Evolutionary conservation across 2,329 filamentous ascomycete genomes (phyloP).

Genomic region (Cladosporium sp.): DNA sequence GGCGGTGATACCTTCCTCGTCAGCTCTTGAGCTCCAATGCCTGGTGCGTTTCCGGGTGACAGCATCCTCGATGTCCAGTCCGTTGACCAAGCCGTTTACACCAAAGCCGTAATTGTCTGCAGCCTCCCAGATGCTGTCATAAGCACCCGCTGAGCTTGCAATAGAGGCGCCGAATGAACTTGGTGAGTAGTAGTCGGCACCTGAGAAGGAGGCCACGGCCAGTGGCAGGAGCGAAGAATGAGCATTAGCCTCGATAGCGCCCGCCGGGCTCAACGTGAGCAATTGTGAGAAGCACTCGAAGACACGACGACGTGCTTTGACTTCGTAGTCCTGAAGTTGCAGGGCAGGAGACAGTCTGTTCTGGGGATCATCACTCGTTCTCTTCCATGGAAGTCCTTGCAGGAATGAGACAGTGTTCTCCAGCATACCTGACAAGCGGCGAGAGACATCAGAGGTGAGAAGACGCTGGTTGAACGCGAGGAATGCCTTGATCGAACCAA

Average conservation of each 20-base stretch:
- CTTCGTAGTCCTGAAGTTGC: constrained; percentile 84
- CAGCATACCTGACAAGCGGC: constrained; percentile 88
- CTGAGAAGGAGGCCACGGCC: constrained; percentile 87
- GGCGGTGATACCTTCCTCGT: constrained; percentile 67
- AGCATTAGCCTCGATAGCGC: constrained; percentile 79
- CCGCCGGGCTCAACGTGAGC: constrained; percentile 81
- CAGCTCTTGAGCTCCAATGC: constrained; percentile 47
- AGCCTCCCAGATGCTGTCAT: constrained; percentile 94
- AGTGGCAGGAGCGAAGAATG: constrained; percentile 90
- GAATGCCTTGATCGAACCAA: constrained; percentile 89
- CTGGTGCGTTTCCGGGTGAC: constrained; percentile 63
- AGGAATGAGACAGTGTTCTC: constrained; percentile 91
- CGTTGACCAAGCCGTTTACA: constrained; percentile 79
- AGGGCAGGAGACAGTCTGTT: constrained; percentile 82
- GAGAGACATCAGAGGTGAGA: constrained; percentile 90
- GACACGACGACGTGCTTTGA: constrained; percentile 90
- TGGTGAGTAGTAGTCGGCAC: constrained; percentile 83
- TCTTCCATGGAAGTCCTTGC: constrained; percentile 79
- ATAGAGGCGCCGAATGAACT: constrained; percentile 88
- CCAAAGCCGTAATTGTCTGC: constrained; percentile 94
- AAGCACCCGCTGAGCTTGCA: constrained; percentile 82
- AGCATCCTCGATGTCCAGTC: constrained; percentile 71
- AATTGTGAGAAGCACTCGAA: constrained; percentile 94
- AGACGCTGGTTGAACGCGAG: constrained; percentile 90
- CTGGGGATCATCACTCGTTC: constrained; percentile 80